Base-by-base conservation (phyloP, 768 basidiomycete genomes). In the Amanita muscaria region DNA sequence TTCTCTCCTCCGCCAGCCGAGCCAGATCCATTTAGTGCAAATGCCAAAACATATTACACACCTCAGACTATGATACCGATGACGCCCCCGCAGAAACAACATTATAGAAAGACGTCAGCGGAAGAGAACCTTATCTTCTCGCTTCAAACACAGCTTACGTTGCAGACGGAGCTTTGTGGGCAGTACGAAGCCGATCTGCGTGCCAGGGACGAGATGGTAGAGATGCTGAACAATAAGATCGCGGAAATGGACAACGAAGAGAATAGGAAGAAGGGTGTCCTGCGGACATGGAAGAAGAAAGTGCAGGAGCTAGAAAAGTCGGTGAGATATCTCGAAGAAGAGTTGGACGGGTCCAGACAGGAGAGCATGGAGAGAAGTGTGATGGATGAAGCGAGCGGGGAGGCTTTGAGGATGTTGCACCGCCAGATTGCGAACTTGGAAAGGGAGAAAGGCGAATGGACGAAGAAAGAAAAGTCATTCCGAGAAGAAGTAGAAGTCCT, bases 261-360 rank as follows among this genome's bases (percentile, higher is more conserved):
- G n/a, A 65, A 66, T 21, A 77, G 78, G 56, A 74, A 81, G 42
- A 73, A 70, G 56, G 63, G 48, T 12, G 65, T 73, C 0, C 58
- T 85, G 25, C 66, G 73, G 30, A 64, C 64, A 14, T 87, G 84
- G 80, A 83, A 80, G 66, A 84, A 83, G 66, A 85, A 84, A 51
- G 80, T 88, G 3, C 68, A 69, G 42, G 84, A 88, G 50, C 64
- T 90, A 37, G 85, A 89, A 63, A 73, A 68, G 50, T 67, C 76
- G 48, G 80, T 80, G 42, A 71, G 78, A 12, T 64, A 68, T 45
- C 68, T 83, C 23, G 85, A 94, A 66, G 90, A 93, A 57, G 86
- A 93, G 57, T 85, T 93, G 22, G 93, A 97, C 49, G 70, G 76
- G 5, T 84, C 83, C 33, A 72, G 90, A 31, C 80, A 86, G 52